A percentile compares a stretch with the other conserved stretches of the same genome.
These are phyloP conservation scores for Fusarium solani-melongenae DNA, from an alignment of 2,329 filamentous ascomycete species.

Conservation along the genomic window DNA sequence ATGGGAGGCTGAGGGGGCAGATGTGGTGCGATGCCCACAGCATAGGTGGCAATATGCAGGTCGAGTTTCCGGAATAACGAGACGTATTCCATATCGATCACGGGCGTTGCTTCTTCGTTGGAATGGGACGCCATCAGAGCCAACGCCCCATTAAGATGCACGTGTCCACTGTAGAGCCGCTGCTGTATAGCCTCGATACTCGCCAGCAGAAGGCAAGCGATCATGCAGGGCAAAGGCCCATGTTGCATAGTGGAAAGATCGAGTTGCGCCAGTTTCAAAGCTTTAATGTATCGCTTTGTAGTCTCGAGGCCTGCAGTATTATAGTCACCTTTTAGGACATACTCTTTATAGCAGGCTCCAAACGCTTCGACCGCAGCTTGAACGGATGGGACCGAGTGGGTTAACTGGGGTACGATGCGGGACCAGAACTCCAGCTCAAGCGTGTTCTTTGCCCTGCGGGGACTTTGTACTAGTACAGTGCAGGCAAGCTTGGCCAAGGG, in stretches of 20 bases:
- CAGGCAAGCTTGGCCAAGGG: constrained; percentile 24
- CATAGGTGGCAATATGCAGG: constrained; percentile 34
- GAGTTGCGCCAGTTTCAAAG: constrained; percentile 23
- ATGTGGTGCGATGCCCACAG: constrained; percentile 13
- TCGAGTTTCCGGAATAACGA: constrained; percentile 32
- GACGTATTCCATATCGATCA: constrained; percentile 7
- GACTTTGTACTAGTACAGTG: constrained; percentile 17
- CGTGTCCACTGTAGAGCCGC: constrained; percentile 2
- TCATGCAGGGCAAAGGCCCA: constrained; percentile 20
- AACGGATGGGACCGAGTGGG: constrained; percentile 25
- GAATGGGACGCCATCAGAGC: constrained; percentile 19
- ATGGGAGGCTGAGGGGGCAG: constrained; percentile 5
- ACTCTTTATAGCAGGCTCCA: constrained; percentile 29
- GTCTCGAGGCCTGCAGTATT: not conserved
- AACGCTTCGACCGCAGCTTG: constrained; percentile 30
- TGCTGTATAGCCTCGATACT: constrained; percentile 24
- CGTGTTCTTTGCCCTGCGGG: constrained; percentile 23
- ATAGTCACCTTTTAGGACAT: constrained; percentile 7
- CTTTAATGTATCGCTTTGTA: constrained; percentile 15
- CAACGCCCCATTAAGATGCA: constrained; percentile 26
- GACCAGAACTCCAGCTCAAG: constrained; percentile 34
- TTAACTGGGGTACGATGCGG: constrained; percentile 21
- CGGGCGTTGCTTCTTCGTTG: not conserved
- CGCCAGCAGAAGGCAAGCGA: constrained; percentile 32
- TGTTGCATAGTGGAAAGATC: constrained; percentile 23